Percentiles rank a stretch among this genome's conserved stretches.
phyloP scores from a whole-genome alignment of 768 basidiomycete species.

The Tricholoma furcatifolium region DNA sequence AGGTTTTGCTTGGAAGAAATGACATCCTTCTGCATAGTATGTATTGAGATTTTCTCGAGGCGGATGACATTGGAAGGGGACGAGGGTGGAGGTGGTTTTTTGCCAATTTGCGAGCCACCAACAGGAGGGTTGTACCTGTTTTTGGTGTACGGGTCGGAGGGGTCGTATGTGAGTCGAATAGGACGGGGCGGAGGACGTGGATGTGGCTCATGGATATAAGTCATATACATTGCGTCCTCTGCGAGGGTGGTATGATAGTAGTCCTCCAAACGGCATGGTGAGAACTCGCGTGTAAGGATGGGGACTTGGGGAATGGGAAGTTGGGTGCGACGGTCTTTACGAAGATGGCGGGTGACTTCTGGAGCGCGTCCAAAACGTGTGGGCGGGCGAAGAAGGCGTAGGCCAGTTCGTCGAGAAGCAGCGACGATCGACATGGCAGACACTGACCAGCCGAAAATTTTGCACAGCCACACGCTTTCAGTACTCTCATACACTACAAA shows the following conservation, averaged over 20 bases:
- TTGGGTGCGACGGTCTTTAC: constrained; percentile 45
- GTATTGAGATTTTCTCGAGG: constrained; percentile 83
- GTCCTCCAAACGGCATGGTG: constrained; percentile 69
- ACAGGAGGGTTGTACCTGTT: constrained; percentile 74
- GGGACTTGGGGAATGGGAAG: constrained; percentile 74
- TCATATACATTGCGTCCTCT: constrained; percentile 93
- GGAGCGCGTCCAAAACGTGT: constrained; percentile 55
- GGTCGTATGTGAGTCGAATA: constrained; percentile 71
- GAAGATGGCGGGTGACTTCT: constrained; percentile 41
- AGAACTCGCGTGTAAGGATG: constrained; percentile 66
- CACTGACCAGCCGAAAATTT: too few species aligned
- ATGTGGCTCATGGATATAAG: constrained; percentile 75
- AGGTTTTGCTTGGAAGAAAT: constrained; percentile 68
- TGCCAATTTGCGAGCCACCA: constrained; percentile 67
- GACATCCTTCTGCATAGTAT: constrained; percentile 84
- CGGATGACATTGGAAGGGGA: constrained; percentile 66
- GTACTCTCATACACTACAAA: too few species aligned
- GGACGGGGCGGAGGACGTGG: constrained; percentile 51
- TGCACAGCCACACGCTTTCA: too few species aligned
- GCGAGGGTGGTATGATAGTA: constrained; percentile 84
- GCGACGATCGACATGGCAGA: background rate
- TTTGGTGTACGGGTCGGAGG: constrained; percentile 78
- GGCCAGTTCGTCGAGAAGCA: background rate
- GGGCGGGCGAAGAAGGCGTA: constrained; percentile 6
- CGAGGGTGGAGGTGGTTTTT: constrained; percentile 66